Base-by-base conservation (phyloP, 805 yeast genomes). In the Monosporozyma aquatica region DNA sequence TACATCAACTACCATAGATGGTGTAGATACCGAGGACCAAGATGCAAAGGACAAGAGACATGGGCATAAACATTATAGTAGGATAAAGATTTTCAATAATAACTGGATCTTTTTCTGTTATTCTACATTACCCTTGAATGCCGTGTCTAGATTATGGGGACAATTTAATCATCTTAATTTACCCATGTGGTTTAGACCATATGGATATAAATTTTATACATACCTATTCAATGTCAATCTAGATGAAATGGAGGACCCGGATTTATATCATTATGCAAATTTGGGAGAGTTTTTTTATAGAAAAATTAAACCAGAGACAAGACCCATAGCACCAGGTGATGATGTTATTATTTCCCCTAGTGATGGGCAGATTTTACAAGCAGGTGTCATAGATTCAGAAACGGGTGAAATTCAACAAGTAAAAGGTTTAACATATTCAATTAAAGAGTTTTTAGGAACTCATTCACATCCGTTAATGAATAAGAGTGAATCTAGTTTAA, bases 131-230 rank as follows among this genome's bases (percentile, higher is more conserved):
- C 99, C 99, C 1, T 72, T 92, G 58, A 87, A 89, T 58, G 84
- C 95, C 1, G 70, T 87, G 26, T 87, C 97, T 1, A 75, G 99
- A 47, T 65, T 90, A 36, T 92, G 99, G 99, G 99, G 99, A 25
- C 78, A 76, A 53, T 74, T 92, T 44, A 92, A 92, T 59, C 79
- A 80, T 43, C 71, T 89, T 36, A 80, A 78, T 37, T 69, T 92
- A 48, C 99, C 99, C 0, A 71, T 79, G 21, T 87, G 96, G 94
- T 54, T 90, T 46, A 74, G 99, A 53, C 77, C 72, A 9, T 92
- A 94, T 17, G 80, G 95, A 6, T 92, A 72, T 65, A 74, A 70
- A 55, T 69, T 89, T 42, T 92, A 92, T 59, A 75, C 95, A 2
- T 68, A 71, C 40, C 45, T 83, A 22, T 92, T 92, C 62, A 95